A percentile compares a stretch with the other conserved stretches of the same genome.
Evolutionary conservation across 176 grass and related monocot genomes (phyloP).

Genomic region (Pharus latifolius): DNA sequence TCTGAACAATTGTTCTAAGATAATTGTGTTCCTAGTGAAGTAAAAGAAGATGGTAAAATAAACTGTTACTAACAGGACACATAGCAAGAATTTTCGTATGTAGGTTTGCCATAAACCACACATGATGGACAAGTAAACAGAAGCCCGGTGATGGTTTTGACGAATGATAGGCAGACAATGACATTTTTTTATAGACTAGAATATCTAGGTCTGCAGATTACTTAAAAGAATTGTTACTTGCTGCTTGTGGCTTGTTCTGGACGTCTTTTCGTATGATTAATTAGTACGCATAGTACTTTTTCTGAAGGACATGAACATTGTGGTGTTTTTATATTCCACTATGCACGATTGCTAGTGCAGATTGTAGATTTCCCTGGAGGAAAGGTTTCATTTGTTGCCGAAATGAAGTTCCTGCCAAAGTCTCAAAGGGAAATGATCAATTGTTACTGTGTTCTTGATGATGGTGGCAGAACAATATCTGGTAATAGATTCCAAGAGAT

Average conservation of each 20-base stretch:
- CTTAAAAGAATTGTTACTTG: background rate
- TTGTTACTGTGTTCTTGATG: conserved; percentile 79
- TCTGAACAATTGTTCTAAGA: no score
- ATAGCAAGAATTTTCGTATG: no score
- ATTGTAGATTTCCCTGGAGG: conserved; percentile 83
- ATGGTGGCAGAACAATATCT: conserved; percentile 45
- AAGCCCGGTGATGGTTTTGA: no score
- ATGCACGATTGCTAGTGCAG: conserved; percentile 3
- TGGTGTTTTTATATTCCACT: background rate
- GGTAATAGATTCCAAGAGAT: conserved; percentile 68
- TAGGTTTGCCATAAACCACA: no score
- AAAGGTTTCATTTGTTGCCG: conserved; percentile 62
- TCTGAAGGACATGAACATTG: background rate
- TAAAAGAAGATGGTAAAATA: no score
- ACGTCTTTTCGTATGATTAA: background rate
- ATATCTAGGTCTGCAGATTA: no score
- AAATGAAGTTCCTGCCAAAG: conserved; percentile 73
- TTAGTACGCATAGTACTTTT: no score
- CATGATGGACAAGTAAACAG: no score
- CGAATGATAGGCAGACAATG: no score
- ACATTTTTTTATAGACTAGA: no score
- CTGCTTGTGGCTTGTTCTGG: background rate
- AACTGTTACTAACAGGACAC: no score
- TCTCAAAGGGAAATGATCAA: conserved; percentile 57
- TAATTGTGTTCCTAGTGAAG: no score